These are phyloP conservation scores for Trichophyton rubrum DNA, from an alignment of 2,329 filamentous ascomycete genomes.

Conservation along the genomic window DNA sequence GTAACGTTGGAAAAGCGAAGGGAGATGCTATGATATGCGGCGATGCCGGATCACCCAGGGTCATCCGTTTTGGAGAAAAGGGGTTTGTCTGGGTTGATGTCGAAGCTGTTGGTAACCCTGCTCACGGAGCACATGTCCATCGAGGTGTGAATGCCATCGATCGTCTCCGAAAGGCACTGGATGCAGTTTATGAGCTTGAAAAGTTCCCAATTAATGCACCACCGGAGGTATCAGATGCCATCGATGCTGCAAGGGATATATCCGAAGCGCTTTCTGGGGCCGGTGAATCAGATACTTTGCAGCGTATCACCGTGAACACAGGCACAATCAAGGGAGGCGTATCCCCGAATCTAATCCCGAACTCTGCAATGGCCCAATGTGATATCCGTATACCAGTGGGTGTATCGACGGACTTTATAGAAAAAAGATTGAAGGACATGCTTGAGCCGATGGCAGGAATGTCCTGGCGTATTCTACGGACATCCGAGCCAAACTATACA, in stretches of 20 bases:
- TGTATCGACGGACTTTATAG: conserved; percentile 4
- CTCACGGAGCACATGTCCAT: conserved; percentile 11
- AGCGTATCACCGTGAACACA: conserved; percentile 9
- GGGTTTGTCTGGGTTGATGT: conserved; percentile 11
- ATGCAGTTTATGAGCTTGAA: conserved; percentile 9
- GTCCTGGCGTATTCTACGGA: conserved; percentile 6
- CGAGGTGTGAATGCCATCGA: conserved; percentile 9
- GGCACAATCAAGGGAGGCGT: conserved; percentile 9
- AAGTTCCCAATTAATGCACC: conserved; percentile 4
- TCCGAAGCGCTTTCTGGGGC: conserved; percentile 8
- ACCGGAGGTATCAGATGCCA: conserved; percentile 6
- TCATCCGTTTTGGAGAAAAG: conserved; percentile 12
- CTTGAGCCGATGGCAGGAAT: conserved; percentile 10
- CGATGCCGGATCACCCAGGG: conserved; percentile 7
- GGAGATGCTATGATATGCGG: conserved; percentile 11
- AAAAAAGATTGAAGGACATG: neutral
- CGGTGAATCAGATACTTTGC: conserved; percentile 8
- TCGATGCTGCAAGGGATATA: conserved; percentile 1
- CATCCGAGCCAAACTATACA: conserved; percentile 9
- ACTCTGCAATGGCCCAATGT: conserved; percentile 7
- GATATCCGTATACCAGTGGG: conserved; percentile 11
- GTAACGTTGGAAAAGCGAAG: conserved; percentile 6
- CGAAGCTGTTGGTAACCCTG: conserved; percentile 8
- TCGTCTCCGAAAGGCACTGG: conserved; percentile 8
- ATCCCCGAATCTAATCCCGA: conserved; percentile 10